A percentile compares a stretch with the other conserved stretches of the same genome.
These are phyloP conservation scores for Reticulascus tulasneorum DNA, from an alignment of 2,329 filamentous ascomycete species.

Conservation along the genomic window DNA sequence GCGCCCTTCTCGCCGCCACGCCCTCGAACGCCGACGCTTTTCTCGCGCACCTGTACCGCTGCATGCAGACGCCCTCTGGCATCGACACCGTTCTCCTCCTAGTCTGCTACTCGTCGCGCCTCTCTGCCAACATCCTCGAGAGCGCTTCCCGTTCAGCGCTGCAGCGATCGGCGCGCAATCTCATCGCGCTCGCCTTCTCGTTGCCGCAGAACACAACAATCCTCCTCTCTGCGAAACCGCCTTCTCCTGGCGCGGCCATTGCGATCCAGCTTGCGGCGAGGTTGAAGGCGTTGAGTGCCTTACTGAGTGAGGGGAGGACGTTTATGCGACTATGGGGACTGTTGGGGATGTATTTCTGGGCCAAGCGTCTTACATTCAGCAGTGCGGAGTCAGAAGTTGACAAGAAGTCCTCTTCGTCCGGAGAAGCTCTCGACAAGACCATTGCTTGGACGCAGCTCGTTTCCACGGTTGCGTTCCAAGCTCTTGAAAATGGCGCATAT, in stretches of 20 bases:
- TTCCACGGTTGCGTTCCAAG: conserved; percentile 67
- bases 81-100: conserved; percentile 68
- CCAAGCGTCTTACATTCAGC: conserved; percentile 41
- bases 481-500: conserved; percentile 79
- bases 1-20: conserved; percentile 26
- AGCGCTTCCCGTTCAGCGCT: conserved; percentile 54
- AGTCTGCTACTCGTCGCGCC: conserved; percentile 62
- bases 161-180: conserved; percentile 43
- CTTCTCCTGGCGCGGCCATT: conserved; percentile 31
- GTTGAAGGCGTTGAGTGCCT: conserved; percentile 57
- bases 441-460: conserved; percentile 67
- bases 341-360: conserved; percentile 69
- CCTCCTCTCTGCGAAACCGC: conserved; percentile 34
- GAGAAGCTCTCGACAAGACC: conserved; percentile 34
- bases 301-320: conserved; percentile 68
- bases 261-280: conserved; percentile 47
- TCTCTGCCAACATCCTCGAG: conserved; percentile 48
- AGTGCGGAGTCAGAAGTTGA: conserved; percentile 23
- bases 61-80: conserved; percentile 64
- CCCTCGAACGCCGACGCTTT: conserved; percentile 47
- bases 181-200: conserved; percentile 49
- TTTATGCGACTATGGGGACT: conserved; percentile 75
- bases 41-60: conserved; percentile 53
- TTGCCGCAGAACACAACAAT: conserved; percentile 48
- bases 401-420: conserved; percentile 30